Conservation (phyloP, 345 rosid genomes). For the Kernera saxatilis region DNA sequence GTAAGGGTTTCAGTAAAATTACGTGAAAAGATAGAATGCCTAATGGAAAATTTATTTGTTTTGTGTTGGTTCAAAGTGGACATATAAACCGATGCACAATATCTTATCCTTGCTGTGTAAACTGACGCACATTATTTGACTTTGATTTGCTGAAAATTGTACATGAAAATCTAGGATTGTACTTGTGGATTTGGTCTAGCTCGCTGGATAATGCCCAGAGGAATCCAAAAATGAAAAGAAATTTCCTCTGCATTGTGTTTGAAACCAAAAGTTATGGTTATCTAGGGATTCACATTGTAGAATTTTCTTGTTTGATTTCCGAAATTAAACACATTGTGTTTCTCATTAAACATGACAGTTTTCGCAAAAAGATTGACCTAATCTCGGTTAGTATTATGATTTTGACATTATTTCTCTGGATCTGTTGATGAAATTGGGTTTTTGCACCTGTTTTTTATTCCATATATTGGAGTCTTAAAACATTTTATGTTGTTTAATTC, state of each 20-base stretch:
- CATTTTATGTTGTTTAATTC: constrained; percentile 2
- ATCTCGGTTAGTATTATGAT: background rate
- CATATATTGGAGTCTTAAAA: background rate
- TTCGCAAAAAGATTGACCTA: background rate
- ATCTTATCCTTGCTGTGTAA: background rate
- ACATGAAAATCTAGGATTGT: background rate
- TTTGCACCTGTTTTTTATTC: background rate
- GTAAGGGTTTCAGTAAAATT: constrained; percentile 31
- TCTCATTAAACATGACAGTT: background rate
- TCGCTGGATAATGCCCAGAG: background rate
- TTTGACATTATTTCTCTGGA: background rate
- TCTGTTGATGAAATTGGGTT: background rate
- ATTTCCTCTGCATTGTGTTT: background rate
- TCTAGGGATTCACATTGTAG: background rate
- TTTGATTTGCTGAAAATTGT: background rate
- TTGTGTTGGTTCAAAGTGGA: background rate
- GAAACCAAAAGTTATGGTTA: background rate
- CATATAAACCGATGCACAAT: background rate
- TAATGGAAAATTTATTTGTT: background rate
- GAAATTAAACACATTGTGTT: background rate
- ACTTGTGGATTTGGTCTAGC: background rate
- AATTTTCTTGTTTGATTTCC: background rate
- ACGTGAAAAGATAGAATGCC: background rate
- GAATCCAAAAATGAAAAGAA: background rate
- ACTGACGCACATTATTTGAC: background rate